Conservation (phyloP, 169 alveolate genomes). For the Eimeria necatrix region DNA sequence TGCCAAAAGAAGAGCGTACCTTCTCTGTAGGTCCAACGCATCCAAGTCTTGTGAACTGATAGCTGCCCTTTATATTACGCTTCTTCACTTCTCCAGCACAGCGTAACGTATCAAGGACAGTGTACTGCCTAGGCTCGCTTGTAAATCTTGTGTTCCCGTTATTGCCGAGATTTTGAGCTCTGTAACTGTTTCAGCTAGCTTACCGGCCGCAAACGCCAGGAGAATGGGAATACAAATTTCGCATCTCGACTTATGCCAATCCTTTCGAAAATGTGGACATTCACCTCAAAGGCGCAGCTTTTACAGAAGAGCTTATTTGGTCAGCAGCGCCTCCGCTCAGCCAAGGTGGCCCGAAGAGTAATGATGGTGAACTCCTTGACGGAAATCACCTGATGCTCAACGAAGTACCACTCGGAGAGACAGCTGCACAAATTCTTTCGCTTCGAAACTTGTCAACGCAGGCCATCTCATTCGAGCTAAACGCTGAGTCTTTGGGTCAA, state of each 20-base stretch:
- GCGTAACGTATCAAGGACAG: too few relatives aligned
- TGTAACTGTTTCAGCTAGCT: background rate
- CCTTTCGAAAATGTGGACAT: conserved; percentile 82
- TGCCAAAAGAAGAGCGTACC: conserved; percentile 74
- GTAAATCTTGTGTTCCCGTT: too few relatives aligned
- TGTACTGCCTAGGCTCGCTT: too few relatives aligned
- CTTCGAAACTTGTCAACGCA: conserved; percentile 56
- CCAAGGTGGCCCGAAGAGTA: background rate
- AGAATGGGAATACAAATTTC: conserved; percentile 73
- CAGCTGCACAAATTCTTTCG: conserved; percentile 17
- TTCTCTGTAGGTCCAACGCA: conserved; percentile 73
- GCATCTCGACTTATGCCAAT: conserved; percentile 81
- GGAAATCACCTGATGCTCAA: conserved; percentile 41
- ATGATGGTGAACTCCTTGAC: conserved; percentile 44
- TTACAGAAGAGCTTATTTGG: conserved; percentile 69
- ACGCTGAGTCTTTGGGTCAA: conserved; percentile 42
- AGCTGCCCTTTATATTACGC: too few relatives aligned
- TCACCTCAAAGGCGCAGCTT: conserved; percentile 39
- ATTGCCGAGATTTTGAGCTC: background rate
- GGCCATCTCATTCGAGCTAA: conserved; percentile 57
- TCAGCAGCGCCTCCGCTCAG: background rate
- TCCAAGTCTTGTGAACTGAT: too few relatives aligned
- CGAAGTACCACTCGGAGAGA: conserved; percentile 59
- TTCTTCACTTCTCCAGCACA: too few relatives aligned
- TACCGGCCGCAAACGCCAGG: conserved; percentile 74